A percentile compares a stretch with the other conserved stretches of the same genome.
Conservation (phyloP, 2,329 filamentous ascomycete species). For the Sphaerulina musiva region DNA sequence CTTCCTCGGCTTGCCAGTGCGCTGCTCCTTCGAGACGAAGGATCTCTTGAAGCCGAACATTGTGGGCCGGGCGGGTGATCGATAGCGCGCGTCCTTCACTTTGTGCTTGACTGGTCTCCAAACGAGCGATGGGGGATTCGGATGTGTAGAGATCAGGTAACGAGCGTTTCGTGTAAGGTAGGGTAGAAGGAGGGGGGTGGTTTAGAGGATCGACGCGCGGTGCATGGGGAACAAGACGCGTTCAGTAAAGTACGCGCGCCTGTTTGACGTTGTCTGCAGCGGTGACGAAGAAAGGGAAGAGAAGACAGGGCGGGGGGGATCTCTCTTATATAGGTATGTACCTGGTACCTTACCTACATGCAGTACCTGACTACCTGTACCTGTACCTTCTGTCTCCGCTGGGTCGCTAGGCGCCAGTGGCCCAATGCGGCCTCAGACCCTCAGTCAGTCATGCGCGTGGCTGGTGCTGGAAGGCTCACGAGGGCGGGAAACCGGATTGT, state of each 20-base stretch:
- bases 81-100: conserved; percentile 3
- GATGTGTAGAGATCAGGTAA: conserved; percentile 27
- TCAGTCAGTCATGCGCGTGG: background rate
- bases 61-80: conserved; percentile 16
- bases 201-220: conserved; percentile 47
- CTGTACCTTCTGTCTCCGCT: no score
- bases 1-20: conserved; percentile 82
- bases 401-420: background rate
- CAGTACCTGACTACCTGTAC: no score
- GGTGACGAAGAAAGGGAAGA: conserved; percentile 25
- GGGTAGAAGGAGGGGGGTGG: background rate
- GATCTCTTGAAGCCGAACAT: conserved; percentile 81
- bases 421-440: background rate
- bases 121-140: conserved; percentile 44
- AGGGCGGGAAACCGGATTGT: background rate
- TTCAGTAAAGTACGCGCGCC: conserved; percentile 23
- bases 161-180: conserved; percentile 34
- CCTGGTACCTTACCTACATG: background rate
- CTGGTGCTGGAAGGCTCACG: background rate
- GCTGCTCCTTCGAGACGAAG: conserved; percentile 67
- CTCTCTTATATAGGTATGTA: conserved; percentile 8
- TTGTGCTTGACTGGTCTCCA: conserved; percentile 24
- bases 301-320: conserved; percentile 4
- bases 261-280: conserved; percentile 29
- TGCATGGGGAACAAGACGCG: conserved; percentile 48